Evolutionary conservation across 306 rosid species (phyloP), one percentile per base, ranked within the genome.

Genomic region (Bauhinia variegata): DNA sequence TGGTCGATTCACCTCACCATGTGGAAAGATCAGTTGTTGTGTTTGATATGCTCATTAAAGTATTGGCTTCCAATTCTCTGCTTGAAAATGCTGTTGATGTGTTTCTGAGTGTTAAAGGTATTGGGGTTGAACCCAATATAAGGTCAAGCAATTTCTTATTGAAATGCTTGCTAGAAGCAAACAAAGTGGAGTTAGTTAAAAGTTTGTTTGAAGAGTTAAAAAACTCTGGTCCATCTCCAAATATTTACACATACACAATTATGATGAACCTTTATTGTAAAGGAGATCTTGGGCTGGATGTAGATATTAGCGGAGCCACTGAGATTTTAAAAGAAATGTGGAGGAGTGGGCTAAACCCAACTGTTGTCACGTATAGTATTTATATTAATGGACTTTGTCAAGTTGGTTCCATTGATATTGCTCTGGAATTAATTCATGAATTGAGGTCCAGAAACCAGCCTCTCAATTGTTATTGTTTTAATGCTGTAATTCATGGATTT

Each of bases 301-400:
- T 69, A 31, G 74, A 74, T 75, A 82, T 89, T 46, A 49, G 53
- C 36, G 67, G 19, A 53, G 92, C 87, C 3, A 65, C 82, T 34
- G 76, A 53, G 65, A 63, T 89, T 74, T 53, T 89, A 36, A 80
- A 83, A 34, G 88, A 72, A 61, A 66, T 86, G 60, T 73, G 49
- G 67, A 70, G 53, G 44, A 74, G 67, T 59, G 88, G 84, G 77
- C 57, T 65, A 73, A 76, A 37, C 47, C 95, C 90, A 12, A 82
- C 72, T 48, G 80, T 78, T 68, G 85, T 85, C 33, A 87, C 90
- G 0, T 82, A 68, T 54, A 52, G 95, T 73, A 76, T 77, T 41
- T 87, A 82, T 83, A 77, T 87, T 65, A 66, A 42, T 17, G 95
- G 90, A 23, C 83, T 87, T 63, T 85, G 90, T 82, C 80, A 80